Conservation (phyloP, 768 basidiomycete genomes). For the Rhodotorula sphaerocarpa region DNA sequence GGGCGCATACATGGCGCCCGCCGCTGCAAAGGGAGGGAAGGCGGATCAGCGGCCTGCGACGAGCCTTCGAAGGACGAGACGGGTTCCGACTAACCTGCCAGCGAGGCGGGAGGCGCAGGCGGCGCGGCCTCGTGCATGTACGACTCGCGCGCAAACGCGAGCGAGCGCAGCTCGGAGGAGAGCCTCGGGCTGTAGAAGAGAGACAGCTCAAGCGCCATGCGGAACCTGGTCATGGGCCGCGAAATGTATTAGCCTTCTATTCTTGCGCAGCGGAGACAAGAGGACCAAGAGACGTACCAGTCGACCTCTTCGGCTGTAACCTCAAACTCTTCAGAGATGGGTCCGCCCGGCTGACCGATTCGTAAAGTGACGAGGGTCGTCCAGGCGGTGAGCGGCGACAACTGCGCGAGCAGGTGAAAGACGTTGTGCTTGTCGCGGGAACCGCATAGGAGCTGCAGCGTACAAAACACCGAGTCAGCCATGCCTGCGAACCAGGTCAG, state of each 20-base stretch:
- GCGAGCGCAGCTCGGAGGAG: background rate
- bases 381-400: conserved; percentile 20
- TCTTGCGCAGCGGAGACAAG: no score
- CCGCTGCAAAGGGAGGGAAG: background rate
- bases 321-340: conserved; percentile 13
- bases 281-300: no score
- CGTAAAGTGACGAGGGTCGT: background rate
- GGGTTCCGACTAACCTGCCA: background rate
- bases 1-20: background rate
- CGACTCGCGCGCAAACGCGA: background rate
- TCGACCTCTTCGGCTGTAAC: conserved; percentile 18
- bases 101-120: background rate
- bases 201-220: conserved; percentile 23
- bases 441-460: conserved; percentile 18
- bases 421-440: conserved; percentile 30
- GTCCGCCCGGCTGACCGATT: conserved; percentile 15
- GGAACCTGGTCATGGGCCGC: conserved; percentile 4
- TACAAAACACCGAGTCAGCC: background rate
- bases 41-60: background rate
- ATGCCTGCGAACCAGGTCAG: no score
- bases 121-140: background rate
- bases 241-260: no score
- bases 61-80: background rate
- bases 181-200: conserved; percentile 13
- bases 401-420: conserved; percentile 19